Percentiles rank a stretch among this genome's conserved stretches.
These are phyloP conservation scores for Besnoitia besnoiti DNA, from an alignment of 169 alveolate genomes.

Conservation along the genomic window DNA sequence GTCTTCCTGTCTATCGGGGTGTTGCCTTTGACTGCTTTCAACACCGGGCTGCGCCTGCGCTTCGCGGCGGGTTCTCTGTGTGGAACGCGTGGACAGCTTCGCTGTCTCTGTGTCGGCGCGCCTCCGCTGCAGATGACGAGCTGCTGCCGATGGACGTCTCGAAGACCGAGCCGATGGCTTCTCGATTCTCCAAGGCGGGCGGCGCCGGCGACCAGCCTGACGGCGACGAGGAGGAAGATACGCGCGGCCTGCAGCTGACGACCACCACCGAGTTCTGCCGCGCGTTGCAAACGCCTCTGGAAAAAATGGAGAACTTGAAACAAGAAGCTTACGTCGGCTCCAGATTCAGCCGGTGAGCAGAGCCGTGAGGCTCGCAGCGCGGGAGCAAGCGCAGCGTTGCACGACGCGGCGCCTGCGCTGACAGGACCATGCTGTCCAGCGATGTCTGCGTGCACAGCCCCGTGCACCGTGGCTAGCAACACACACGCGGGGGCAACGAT, in stretches of 20 bases:
- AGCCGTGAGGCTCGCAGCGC: too few relatives aligned
- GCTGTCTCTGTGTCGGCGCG: not conserved
- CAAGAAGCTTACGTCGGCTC: constrained; percentile 22
- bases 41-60: too few relatives aligned
- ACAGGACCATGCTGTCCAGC: too few relatives aligned
- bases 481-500: too few relatives aligned
- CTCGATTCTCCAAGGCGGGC: not conserved
- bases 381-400: too few relatives aligned
- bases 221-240: constrained; percentile 36
- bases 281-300: constrained; percentile 61
- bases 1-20: too few relatives aligned
- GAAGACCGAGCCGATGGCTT: not conserved
- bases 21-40: too few relatives aligned
- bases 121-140: not conserved
- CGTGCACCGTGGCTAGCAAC: too few relatives aligned
- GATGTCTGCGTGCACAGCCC: too few relatives aligned
- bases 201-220: not conserved
- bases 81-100: too few relatives aligned
- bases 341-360: constrained; percentile 22
- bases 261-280: constrained; percentile 61
- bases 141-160: not conserved
- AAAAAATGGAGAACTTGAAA: constrained; percentile 28
- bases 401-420: too few relatives aligned
- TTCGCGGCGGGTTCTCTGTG: too few relatives aligned
- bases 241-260: constrained; percentile 55